Evolutionary conservation across 106 monocot species (phyloP), one percentile per base, ranked within the genome.

Genomic region (Triglochin maritima): DNA sequence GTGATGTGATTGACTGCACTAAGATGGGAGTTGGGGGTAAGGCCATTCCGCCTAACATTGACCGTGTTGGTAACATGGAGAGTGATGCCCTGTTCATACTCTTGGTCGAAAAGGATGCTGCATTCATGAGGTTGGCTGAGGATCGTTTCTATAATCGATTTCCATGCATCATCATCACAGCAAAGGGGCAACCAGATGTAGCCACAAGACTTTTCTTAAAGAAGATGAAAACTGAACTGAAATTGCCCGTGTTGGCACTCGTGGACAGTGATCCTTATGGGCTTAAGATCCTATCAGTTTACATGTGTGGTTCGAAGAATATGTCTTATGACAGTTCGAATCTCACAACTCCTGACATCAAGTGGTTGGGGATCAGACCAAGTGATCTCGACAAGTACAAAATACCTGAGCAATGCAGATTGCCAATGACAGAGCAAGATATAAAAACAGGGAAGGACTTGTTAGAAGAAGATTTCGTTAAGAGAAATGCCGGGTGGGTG

Each of bases 221-320:
- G 78, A 70, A 78, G 65, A 83, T 98, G 82, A 98, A 98, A 77
- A 75, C 74, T 2, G 91, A 98, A 51, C 80, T 98, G 9, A 83
- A 79, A 76, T 76, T 98, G 3, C 96, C 96, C 0, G 96, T 98
- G 59, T 74, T 98, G 4, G 96, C 96, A 17, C 65, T 98, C 17
- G 96, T 98, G 3, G 96, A 98, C 52, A 91, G 91, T 15, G 96
- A 98, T 67, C 96, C 96, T 2, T 98, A 98, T 65, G 96, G 96
- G 11, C 71, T 98, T 10, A 98, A 98, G 77, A 98, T 98, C 17
- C 64, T 98, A 17, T 98, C 96, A 0, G 96, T 98, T 9, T 98
- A 98, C 70, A 98, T 98, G 96, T 98, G 96, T 29, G 96, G 96
- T 7, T 98, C 96, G 17, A 98, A 98, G 79, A 98, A 98, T 72